Evolutionary conservation across 331 rosid genomes (phyloP), one percentile per base, ranked within the genome.

Genomic region (Stylosanthes scabra): DNA sequence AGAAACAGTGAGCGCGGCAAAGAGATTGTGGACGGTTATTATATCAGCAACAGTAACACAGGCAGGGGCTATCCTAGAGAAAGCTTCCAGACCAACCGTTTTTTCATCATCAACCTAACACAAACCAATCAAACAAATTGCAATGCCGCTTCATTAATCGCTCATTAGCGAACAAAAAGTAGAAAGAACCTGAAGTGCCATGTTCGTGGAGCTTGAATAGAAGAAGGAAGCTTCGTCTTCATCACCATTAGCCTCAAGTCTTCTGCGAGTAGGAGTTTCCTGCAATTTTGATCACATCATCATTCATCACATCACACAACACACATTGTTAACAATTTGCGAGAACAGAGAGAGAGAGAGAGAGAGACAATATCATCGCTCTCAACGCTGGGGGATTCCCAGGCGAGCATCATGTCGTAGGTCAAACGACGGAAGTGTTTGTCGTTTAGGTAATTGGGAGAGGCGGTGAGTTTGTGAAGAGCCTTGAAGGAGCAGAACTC

Each of bases 391-490:
- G 99, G 97, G 40, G 88, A 83, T 56, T 94, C 99, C 97, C 97
- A 94, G 11, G 97, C 96, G 59, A 94, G 93, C 99, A 94, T 94
- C 87, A 89, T 90, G 74, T 94, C 99, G 60, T 81, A 94, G 29
- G 96, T 81, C 70, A 94, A 67, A 37, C 82, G 86, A 14, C 93
- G 89, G 59, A 94, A 85, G 8, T 88, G 95, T 57, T 84, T 78
- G 50, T 82, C 83, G 50, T 59, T 82, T 79, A 94, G 59, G 83
- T 81, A 94, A 83, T 89, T 85, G 0, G 89, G 71, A 68, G 65
- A 57, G 71, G 49, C 62, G 40, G 39, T 76, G 20, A 84, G 2
- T 57, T 71, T 74, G 73, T 84, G 80, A 45, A 94, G 85, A 29
- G 99, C 87, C 67, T 84, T 88, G 70, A 66, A 91, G 4, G 97